Evolutionary conservation across 306 rosid genomes (phyloP), one percentile per base, ranked within the genome.

Genomic region (Quercus gilva): DNA sequence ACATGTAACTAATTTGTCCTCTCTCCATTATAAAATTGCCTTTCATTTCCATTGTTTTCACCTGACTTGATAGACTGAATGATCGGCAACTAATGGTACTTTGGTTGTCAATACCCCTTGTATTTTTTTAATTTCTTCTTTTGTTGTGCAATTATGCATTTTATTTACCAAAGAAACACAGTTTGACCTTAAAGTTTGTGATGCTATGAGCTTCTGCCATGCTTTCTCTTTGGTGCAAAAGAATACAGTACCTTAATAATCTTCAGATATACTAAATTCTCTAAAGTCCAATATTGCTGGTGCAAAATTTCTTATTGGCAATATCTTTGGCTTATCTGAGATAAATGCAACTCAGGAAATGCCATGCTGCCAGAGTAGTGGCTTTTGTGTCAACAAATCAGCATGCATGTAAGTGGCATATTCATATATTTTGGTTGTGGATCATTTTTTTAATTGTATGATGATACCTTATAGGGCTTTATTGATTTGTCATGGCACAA

Each of bases 191-290:
- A n/a, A 23, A 55, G 41, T 59, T 69, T 33, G 31, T 69, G 68
- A 51, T 75, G 69, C 55, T 55, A 76, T 69, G 43, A 26, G 58
- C 67, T 35, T 55, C 37, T 77, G 25, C 31, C 72, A 60, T 70
- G 45, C 17, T 55, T 70, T 29, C 58, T 58, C 55, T 64, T 26
- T 73, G 69, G 75, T 69, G 29, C 45, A 69, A 70, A 51, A 52
- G 55, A 6, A 4, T 20, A 68, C 65, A 29, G 55, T 82, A 79
- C 87, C 92, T 92, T 94, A 67, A 89, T 77, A 77, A 74, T 85
- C 65, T 60, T 75, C 89, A 94, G 97, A 92, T 90, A 79, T 88
- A 65, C 90, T 92, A 71, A 75, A 83, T 85, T 90, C 88, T 59
- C 64, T 86, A 57, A 85, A 80, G 86, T 88, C 96, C 55, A 91